A percentile compares a stretch with the other conserved stretches of the same genome.
These are phyloP conservation scores for Guadua angustifolia DNA, from an alignment of 176 grass and related monocot genomes.

Conservation along the genomic window DNA sequence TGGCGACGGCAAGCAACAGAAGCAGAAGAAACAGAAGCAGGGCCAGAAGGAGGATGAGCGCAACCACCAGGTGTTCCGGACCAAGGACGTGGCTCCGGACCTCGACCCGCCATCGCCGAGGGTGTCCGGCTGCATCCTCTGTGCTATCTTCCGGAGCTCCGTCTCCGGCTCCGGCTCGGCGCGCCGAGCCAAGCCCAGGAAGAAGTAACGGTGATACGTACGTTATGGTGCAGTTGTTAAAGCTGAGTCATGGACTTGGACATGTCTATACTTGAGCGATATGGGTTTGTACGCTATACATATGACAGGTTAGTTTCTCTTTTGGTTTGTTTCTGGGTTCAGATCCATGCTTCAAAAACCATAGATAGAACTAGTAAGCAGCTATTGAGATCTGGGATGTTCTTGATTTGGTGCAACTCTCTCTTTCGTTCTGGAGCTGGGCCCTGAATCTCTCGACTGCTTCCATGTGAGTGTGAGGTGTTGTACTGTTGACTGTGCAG, in stretches of 20 bases:
- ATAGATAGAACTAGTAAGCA: slow-evolving; percentile 31
- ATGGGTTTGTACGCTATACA: slow-evolving; percentile 37
- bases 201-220: slow-evolving; percentile 28
- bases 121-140: slow-evolving; percentile 79
- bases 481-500: slow-evolving; percentile 17
- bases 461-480: slow-evolving; percentile 50
- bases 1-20: slow-evolving; percentile 1
- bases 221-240: neutral
- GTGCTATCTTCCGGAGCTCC: slow-evolving; percentile 59
- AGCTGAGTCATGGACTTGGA: slow-evolving; percentile 30
- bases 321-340: slow-evolving; percentile 31
- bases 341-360: slow-evolving; percentile 51
- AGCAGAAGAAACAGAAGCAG: slow-evolving; percentile 39
- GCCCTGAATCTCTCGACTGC: slow-evolving; percentile 33
- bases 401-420: neutral
- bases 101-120: slow-evolving; percentile 78
- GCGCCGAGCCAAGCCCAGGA: slow-evolving; percentile 46
- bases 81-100: slow-evolving; percentile 59
- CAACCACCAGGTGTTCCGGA: slow-evolving; percentile 58
- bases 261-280: slow-evolving; percentile 47
- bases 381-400: slow-evolving; percentile 40
- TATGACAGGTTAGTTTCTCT: slow-evolving; percentile 38
- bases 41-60: slow-evolving; percentile 36
- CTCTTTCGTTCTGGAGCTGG: slow-evolving; percentile 5
- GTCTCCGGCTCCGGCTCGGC: slow-evolving; percentile 17